Base-by-base conservation (phyloP, 2,329 filamentous ascomycete genomes). In the Curvularia spicifera region DNA sequence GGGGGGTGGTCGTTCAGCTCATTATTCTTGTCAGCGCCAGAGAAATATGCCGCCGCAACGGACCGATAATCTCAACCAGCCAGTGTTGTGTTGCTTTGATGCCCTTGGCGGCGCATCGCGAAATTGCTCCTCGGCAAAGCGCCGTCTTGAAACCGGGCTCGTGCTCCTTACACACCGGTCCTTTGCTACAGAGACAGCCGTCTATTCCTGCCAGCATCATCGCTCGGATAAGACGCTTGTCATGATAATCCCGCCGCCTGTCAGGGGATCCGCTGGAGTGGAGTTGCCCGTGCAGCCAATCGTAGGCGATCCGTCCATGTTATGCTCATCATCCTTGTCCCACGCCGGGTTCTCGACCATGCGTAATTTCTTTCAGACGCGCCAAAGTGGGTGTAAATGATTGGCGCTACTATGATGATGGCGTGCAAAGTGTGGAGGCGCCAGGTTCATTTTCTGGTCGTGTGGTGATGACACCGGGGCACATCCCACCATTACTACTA, bases 281-380 rank as follows among this genome's bases (percentile, higher is more conserved):
- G 69, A 55, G 58, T 58, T 54, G 53, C 49, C 61, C 18, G 46
- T 51, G 37, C 59, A 60, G 60, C 74, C 72, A 75, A 73, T 75
- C 57, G 46, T 29, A 49, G 18, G 47, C 24, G 18, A 40, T 24
- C 37, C 22, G 52, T 42, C 63, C 53, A 53, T 46, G 49, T 53
- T 52, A 33, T 53, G 56, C 45, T 50, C 53, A 55, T 58, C 56
- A 44, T 28, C 49, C 57, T 64, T 56, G 64, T 63, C 53, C 61
- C 53, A 61, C 57, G 47, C 61, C 60, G 57, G 57, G 57, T 64
- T 61, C 61, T 54, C 65, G 65, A 68, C 71, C 68, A 67, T 56
- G 61, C 63, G 71, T 65, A 76, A 75, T 76, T 64, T 76, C 69
- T 73, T 67, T 70, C 72, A 70, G 63, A 73, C 72, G 64, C 61